These are phyloP conservation scores for Mikania micrantha DNA, from an alignment of 129 eudicot species.

Conservation along the genomic window DNA sequence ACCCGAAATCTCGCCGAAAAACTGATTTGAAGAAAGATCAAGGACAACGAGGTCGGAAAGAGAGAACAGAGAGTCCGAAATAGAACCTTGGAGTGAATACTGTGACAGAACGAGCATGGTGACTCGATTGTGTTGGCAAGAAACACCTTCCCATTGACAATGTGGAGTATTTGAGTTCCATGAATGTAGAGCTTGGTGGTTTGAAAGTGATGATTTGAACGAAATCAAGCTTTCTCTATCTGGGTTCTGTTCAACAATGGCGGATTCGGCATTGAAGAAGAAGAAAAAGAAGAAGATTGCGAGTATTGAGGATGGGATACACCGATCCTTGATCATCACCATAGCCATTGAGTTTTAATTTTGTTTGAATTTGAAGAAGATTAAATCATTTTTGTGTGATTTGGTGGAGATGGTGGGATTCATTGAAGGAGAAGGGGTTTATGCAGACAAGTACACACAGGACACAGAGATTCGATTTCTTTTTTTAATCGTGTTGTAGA, in stretches of 20 bases:
- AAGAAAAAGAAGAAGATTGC: not conserved
- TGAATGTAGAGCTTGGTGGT: constrained; percentile 32
- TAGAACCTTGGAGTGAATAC: constrained; percentile 29
- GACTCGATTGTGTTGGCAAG: constrained; percentile 36
- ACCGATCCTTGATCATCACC: not conserved
- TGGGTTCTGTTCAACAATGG: constrained; percentile 2
- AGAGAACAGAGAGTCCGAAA: constrained; percentile 29
- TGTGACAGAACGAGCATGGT: constrained; percentile 36
- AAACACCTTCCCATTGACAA: constrained; percentile 60
- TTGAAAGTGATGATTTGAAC: constrained; percentile 42
- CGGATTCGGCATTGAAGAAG: not conserved
- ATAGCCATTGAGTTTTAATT: not conserved
- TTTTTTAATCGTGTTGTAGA: not conserved
- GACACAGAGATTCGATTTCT: constrained; percentile 6
- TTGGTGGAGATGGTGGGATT: constrained; percentile 5
- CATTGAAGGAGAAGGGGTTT: not conserved
- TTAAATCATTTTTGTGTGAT: not conserved
- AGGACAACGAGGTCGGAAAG: constrained; percentile 38
- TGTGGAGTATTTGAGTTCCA: constrained; percentile 40
- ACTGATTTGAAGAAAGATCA: constrained; percentile 44
- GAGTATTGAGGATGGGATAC: not conserved
- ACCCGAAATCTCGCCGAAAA: constrained; percentile 30
- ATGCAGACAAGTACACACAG: not conserved
- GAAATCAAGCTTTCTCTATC: constrained; percentile 33
- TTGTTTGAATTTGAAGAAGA: not conserved